Conservation (phyloP, 2,329 filamentous ascomycete species). For the Ophiocordyceps camponoti-floridani region DNA sequence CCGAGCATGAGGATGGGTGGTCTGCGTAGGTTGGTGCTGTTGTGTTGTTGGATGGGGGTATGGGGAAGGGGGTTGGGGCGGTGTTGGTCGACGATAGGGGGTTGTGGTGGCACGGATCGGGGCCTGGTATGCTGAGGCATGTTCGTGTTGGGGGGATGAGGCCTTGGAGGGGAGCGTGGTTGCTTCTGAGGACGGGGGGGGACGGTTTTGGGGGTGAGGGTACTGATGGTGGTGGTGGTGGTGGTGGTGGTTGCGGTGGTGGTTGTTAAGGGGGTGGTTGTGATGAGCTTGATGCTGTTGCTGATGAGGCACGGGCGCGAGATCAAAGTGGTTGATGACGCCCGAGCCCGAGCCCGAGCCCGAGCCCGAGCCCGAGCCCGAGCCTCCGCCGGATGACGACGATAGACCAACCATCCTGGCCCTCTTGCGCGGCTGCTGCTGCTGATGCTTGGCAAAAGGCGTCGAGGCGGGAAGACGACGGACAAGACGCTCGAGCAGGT, state of each 20-base stretch:
- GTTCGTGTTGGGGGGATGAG: neutral
- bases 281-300: too few species aligned
- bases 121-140: too few species aligned
- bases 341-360: neutral
- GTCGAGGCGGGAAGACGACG: conserved; percentile 10
- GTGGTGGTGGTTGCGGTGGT: neutral
- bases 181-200: neutral
- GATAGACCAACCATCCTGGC: neutral
- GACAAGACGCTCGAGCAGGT: conserved; percentile 13
- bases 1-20: neutral
- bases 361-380: neutral
- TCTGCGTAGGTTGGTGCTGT: neutral
- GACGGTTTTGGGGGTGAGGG: neutral
- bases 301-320: too few species aligned
- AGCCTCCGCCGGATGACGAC: neutral
- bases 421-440: conserved; percentile 1
- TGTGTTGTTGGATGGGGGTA: too few species aligned
- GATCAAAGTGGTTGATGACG: neutral
- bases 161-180: neutral
- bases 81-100: too few species aligned
- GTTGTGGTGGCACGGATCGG: too few species aligned
- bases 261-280: too few species aligned
- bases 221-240: neutral
- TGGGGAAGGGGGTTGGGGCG: too few species aligned
- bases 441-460: neutral